A percentile compares a stretch with the other conserved stretches of the same genome.
Evolutionary conservation across 441 rosid genomes (phyloP).

Genomic region (Eruca vesicaria): DNA sequence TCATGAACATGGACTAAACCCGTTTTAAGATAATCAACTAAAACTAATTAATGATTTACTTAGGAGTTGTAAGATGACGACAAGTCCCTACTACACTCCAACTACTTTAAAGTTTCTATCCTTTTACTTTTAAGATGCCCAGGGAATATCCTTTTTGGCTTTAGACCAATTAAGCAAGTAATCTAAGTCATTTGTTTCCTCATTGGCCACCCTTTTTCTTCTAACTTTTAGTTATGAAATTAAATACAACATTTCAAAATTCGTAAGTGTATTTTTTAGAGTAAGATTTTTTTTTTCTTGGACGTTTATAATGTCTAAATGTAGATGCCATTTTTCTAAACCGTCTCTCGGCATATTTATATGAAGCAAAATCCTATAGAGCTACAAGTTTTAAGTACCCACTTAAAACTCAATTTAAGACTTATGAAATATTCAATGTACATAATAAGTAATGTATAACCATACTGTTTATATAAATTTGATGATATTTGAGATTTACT

Average conservation of each 20-base stretch:
- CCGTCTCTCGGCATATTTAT: background rate
- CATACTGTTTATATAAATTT: background rate
- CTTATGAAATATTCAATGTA: background rate
- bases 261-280: background rate
- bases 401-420: background rate
- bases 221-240: background rate
- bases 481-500: background rate
- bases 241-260: background rate
- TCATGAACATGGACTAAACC: background rate
- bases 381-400: background rate
- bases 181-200: slow-evolving; percentile 1
- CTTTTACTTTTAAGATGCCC: slow-evolving; percentile 18
- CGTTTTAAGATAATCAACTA: slow-evolving; percentile 10
- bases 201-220: slow-evolving; percentile 1
- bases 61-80: slow-evolving; percentile 17
- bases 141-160: slow-evolving; percentile 25
- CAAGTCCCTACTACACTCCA: slow-evolving; percentile 6
- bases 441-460: background rate
- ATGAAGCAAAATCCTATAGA: background rate
- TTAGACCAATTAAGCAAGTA: background rate
- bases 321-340: background rate
- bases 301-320: background rate
- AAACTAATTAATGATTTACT: slow-evolving; percentile 12
- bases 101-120: slow-evolving; percentile 15
- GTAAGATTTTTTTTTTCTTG: background rate